phyloP scores from a whole-genome alignment of 495 filamentous ascomycete species.

The Trypethelium eluteriae region DNA sequence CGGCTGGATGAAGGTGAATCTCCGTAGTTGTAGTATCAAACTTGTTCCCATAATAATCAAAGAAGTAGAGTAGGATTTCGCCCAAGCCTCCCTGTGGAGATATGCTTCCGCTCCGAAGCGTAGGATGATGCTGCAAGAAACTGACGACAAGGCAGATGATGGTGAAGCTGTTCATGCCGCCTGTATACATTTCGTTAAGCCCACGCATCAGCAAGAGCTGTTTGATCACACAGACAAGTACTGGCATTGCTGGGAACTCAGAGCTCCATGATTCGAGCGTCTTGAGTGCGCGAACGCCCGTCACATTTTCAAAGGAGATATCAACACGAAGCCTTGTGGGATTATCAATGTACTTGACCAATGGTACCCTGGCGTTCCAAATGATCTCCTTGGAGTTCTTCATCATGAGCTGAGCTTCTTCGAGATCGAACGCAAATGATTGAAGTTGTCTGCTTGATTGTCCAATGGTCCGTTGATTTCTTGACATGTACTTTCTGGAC shows the following conservation, averaged over 20 bases:
- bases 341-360: slow-evolving; percentile 81
- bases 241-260: slow-evolving; percentile 72
- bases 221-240: slow-evolving; percentile 78
- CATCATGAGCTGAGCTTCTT: slow-evolving; percentile 42
- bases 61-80: slow-evolving; percentile 71
- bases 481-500: slow-evolving; percentile 50
- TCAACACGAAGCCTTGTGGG: slow-evolving; percentile 72
- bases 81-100: slow-evolving; percentile 60
- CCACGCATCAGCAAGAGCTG: slow-evolving; percentile 83
- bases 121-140: slow-evolving; percentile 69
- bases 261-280: slow-evolving; percentile 74
- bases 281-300: slow-evolving; percentile 65
- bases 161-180: slow-evolving; percentile 90
- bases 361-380: slow-evolving; percentile 69
- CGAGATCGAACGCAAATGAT: slow-evolving; percentile 46
- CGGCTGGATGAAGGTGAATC: slow-evolving; percentile 66
- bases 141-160: slow-evolving; percentile 89
- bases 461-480: slow-evolving; percentile 39
- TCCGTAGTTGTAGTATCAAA: slow-evolving; percentile 60
- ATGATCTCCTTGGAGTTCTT: slow-evolving; percentile 55
- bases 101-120: slow-evolving; percentile 50
- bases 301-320: slow-evolving; percentile 86
- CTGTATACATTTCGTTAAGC: slow-evolving; percentile 80
- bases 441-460: slow-evolving; percentile 40
- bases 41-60: slow-evolving; percentile 76